Evolutionary conservation across 768 basidiomycete genomes (phyloP), one percentile per base, ranked within the genome.

Genomic region (Goffeauzyma gilvescens): DNA sequence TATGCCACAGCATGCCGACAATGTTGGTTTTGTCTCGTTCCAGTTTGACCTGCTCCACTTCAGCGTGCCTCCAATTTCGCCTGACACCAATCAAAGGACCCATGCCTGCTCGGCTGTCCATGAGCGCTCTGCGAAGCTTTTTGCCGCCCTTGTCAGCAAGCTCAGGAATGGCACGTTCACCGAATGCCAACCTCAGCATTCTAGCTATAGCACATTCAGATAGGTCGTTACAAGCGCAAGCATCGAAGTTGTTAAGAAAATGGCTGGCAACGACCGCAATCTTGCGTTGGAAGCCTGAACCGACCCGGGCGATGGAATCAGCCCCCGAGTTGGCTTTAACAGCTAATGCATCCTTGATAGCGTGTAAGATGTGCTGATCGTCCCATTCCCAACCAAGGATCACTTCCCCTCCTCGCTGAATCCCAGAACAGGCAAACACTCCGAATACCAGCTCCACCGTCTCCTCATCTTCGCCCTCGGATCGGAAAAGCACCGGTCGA

Each of bases 301-400:
- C 40, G n/a, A n/a, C n/a, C n/a, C n/a, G n/a, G n/a, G n/a, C n/a
- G n/a, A n/a, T 82, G 67, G 38, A 81, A 62, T 6, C 75, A 75
- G n/a, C n/a, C n/a, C n/a, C n/a, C n/a, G n/a, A n/a, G 17, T 38
- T 32, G 2, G 38, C 24, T n/a, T 45, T 36, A 2, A 42, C 32
- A 7, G 44, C 28, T 6, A 41, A 40, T 20, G 40, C 44, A 23
- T 17, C 40, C 9, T 75, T 80, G 1, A 85, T 66, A 47, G 69
- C 66, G 62, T 90, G 87, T 0, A 89, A 73, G 1, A 78, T 76
- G 56, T 84, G 81, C 2, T 75, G 76, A 54, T 96, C 89, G 53
- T 95, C 87, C 89, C 89, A 96, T 59, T 93, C 86, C 86, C 89
- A 95, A 0, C 80, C 81, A 0, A 95, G 65, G 0, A 87, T 75